Evolutionary conservation across 208 protist genomes (phyloP), one percentile per base, ranked within the genome.

Genomic region (Trypanosoma mega): DNA sequence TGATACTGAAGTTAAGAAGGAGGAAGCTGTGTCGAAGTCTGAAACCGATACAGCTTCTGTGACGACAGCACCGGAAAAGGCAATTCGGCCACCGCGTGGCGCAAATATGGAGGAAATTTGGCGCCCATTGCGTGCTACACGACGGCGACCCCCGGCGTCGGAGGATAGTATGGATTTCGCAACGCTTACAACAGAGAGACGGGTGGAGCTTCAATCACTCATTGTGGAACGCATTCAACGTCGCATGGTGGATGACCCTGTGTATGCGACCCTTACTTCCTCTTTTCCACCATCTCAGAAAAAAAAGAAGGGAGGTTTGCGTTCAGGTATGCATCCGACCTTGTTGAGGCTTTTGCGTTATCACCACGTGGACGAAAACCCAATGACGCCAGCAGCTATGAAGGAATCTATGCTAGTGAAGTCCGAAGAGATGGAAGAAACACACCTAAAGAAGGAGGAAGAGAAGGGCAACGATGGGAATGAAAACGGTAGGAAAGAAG

Each of bases 31-130:
- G 34, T 6, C 6, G 34, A 6, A 39, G 34, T 12, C 8, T 6
- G 34, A 12, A 6, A 12, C 34, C 8, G 34, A 39, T 6, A 12
- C 34, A 12, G 34, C 34, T 6, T 12, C 12, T 6, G 12, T 6
- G 34, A 6, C 34, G 8, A 12, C 34, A 12, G 34, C 34, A 12
- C 34, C 34, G 34, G 51, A 47, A 63, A 62, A 68, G 55, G 44
- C 55, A 27, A 20, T 20, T 36, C 46, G 62, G 49, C 61, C 62
- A 41, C 16, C 37, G 43, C 59, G 27, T 30, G 6, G 20, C 33
- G 71, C 49, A 50, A 68, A 51, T 14, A 39, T 87, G 7, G 80
- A 82, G 64, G 80, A 87, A 55, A 69, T 76, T 53, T 87, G 80
- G 80, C 65, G 64, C 5, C 71, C 76, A n/a, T 66, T 75, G 21